phyloP scores from a whole-genome alignment of 1,284 basidiomycete genomes.

The Rhodotorula sp. region DNA sequence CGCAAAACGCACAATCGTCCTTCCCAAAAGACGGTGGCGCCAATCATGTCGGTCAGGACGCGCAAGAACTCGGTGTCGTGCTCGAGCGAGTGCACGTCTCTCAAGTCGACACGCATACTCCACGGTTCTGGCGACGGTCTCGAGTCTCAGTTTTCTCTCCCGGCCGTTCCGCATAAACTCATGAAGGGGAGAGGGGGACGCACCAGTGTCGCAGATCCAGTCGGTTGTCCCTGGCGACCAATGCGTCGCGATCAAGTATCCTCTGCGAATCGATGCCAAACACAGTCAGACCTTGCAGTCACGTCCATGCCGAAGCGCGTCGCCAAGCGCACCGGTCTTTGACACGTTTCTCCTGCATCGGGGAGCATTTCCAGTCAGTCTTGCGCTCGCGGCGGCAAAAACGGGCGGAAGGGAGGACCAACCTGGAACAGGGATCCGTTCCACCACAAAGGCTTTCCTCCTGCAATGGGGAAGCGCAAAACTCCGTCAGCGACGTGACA shows the following conservation, averaged over 20 bases:
- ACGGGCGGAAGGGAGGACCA: not conserved
- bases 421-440: conserved; percentile 35
- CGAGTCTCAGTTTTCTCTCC: not conserved
- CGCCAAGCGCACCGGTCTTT: conserved; percentile 21
- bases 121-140: conserved; percentile 9
- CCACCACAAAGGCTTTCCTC: conserved; percentile 35
- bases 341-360: conserved; percentile 31
- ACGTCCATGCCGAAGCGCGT: too few species aligned
- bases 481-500: too few species aligned
- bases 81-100: conserved; percentile 34
- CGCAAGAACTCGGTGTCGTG: conserved; percentile 28
- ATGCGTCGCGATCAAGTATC: conserved; percentile 39
- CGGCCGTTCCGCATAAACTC: not conserved
- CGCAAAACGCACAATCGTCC: conserved; percentile 25
- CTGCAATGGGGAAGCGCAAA: not conserved
- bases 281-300: too few species aligned
- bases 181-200: not conserved
- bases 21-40: conserved; percentile 47
- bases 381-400: too few species aligned
- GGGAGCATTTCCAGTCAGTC: not conserved
- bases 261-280: not conserved
- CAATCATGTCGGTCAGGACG: conserved; percentile 36
- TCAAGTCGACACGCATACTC: conserved; percentile 25
- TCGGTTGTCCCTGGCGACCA: conserved; percentile 35
- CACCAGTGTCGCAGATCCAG: conserved; percentile 38